Base-by-base conservation (phyloP, 768 basidiomycete species). In the Hysterangium stoloniferum region DNA sequence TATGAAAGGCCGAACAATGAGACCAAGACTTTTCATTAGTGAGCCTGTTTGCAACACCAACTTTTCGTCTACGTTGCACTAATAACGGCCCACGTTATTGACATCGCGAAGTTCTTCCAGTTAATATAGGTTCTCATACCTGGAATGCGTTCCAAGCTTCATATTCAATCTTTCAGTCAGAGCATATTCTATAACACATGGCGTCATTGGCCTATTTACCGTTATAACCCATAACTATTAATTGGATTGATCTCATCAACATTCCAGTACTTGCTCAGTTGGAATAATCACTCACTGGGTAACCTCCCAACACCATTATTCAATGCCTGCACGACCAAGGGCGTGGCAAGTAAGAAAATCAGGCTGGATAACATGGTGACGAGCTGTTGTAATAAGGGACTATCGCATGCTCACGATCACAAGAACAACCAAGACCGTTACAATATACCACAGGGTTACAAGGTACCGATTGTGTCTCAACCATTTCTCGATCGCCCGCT, bases 101-200 rank as follows among this genome's bases (percentile, higher is more conserved):
- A n/a, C 31, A 24, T 48, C n/a, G n/a, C n/a, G n/a, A n/a, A n/a
- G 42, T 8, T 15, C 3, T 20, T n/a, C 35, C 28, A 31, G 15
- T 34, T 29, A 31, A 11, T 24, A 34, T 53, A n/a, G 22, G 22
- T 15, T 11, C 22, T 32, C 71, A 46, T 53, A 81, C 80, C 56
- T 81, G 73, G 60, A 78, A 82, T 6, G 79, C 82, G 60, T 84
- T 83, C 82, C 82, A 84, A 5, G 82, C 82, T 83, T 43, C 53
- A 15, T 19, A 25, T 57, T 19, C 53, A 48, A 44, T 58, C 31
- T 22, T 36, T 45, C 28, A 54, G 15, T 29, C 17, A 19, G 38
- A 20, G 31, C 57, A n/a, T 24, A 22, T 15, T n/a, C 25, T 5
- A 25, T 4, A 28, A 13, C 31, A 36, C 19, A 17, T 17, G 3